Evolutionary conservation across 495 filamentous ascomycete species (phyloP).

Genomic region (Hypoxylon fuscum): DNA sequence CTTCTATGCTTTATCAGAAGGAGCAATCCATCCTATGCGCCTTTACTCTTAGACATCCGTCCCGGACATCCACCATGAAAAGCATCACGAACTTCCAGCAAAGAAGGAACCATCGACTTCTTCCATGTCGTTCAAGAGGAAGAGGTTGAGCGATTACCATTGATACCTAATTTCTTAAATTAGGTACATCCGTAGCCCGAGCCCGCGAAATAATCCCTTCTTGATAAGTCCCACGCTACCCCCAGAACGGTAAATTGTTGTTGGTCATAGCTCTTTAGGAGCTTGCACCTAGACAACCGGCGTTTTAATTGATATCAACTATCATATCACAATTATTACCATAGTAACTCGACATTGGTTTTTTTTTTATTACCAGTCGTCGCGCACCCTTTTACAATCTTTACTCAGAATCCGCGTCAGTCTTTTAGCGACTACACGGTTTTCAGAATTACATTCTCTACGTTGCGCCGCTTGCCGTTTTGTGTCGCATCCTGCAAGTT

Average conservation of each 20-base stretch:
- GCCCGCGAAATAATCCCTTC: constrained; percentile 2
- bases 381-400: constrained; percentile 9
- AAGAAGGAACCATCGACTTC: constrained; percentile 11
- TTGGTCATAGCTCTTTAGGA: constrained; percentile 42
- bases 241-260: constrained; percentile 43
- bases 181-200: constrained; percentile 15
- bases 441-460: background rate
- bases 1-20: constrained; percentile 1
- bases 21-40: background rate
- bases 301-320: background rate
- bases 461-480: background rate
- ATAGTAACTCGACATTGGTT: background rate
- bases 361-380: constrained; percentile 17
- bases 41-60: constrained; percentile 8
- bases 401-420: background rate
- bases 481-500: constrained; percentile 1
- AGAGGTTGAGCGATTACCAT: constrained; percentile 12
- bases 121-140: constrained; percentile 28
- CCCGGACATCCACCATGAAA: constrained; percentile 36
- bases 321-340: background rate
- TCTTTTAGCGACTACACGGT: background rate
- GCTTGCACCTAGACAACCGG: constrained; percentile 37
- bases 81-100: constrained; percentile 29
- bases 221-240: constrained; percentile 28
- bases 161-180: constrained; percentile 17